Evolutionary conservation across 1,139 yeast species (phyloP), one percentile per base, ranked within the genome.

Genomic region (Saccharomyces hybrid): DNA sequence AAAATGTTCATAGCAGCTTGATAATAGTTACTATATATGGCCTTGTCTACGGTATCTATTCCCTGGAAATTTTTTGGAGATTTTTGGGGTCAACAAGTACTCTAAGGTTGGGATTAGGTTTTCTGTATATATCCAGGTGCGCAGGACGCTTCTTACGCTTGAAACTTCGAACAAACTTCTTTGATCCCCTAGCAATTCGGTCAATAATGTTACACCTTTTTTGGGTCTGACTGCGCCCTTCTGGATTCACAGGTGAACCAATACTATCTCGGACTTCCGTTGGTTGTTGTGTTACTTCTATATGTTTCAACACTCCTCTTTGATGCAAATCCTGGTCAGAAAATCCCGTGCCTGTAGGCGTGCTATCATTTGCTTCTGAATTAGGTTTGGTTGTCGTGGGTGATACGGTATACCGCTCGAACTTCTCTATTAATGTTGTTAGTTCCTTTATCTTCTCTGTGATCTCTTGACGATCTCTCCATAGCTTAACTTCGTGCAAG

Each of bases 241-340:
- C 20, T 16, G 20, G 20, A 16, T 16, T 16, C 20, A 16, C 20
- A 16, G 20, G 20, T 16, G 20, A 16, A 16, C 2, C 20, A 16
- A 16, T 16, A 16, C 20, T 16, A 16, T 16, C 20, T 16, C 20
- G 20, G 52, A 70, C 76, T 2, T 68, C 78, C 49, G 20, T 16
- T 16, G 20, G 20, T 16, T 2, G 20, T 16, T 16, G 20, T 2
- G 20, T 16, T 16, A 16, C 20, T 16, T 16, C 20, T 16, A 16
- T 16, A 16, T 16, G 20, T 16, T 16, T 16, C 20, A 16, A 16
- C 20, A 16, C 20, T 16, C 20, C 20, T 16, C 20, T 16, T 16
- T 16, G 20, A 16, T 16, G 2, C 20, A 16, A 16, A 2, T 16
- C 20, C 20, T 2, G 20, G 20, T 16, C 20, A 2, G 20, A 16